Conservation (phyloP, 768 basidiomycete species). For the Serendipita indica region DNA sequence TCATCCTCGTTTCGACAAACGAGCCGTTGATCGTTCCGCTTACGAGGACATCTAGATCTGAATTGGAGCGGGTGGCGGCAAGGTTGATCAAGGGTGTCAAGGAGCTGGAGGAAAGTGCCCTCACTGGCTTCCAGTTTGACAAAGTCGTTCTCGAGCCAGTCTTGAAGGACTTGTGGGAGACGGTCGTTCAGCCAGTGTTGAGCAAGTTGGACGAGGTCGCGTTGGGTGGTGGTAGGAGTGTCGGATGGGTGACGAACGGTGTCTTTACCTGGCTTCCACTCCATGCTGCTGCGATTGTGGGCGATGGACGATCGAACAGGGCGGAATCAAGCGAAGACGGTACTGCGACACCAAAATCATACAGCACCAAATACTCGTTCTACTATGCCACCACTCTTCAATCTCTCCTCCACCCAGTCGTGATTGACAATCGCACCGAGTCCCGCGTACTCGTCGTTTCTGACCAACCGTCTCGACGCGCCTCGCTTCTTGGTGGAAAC, state of each 20-base stretch:
- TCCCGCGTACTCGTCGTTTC: background rate
- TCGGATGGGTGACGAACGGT: background rate
- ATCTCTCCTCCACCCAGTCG: background rate
- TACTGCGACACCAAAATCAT: background rate
- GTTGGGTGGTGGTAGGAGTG: constrained; percentile 1
- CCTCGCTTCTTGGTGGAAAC: background rate
- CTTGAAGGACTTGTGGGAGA: constrained; percentile 4
- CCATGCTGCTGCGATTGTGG: background rate
- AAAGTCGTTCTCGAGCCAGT: constrained; percentile 6
- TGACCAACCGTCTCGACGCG: background rate
- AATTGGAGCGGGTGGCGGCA: constrained; percentile 3
- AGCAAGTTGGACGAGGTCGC: constrained; percentile 3
- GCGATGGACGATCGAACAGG: background rate
- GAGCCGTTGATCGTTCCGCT: background rate
- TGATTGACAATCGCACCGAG: too few relatives aligned
- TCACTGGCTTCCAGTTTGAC: constrained; percentile 1
- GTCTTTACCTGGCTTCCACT: constrained; percentile 5
- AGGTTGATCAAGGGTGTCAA: background rate
- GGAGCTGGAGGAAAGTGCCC: background rate
- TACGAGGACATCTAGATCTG: background rate
- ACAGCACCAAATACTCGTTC: background rate
- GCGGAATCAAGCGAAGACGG: background rate
- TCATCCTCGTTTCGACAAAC: constrained; percentile 8
- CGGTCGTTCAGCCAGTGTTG: background rate
- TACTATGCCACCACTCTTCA: constrained; percentile 5